Evolutionary conservation across 2,329 filamentous ascomycete species (phyloP), one percentile per base, ranked within the genome.

Genomic region (Ambrosiella xylebori): DNA sequence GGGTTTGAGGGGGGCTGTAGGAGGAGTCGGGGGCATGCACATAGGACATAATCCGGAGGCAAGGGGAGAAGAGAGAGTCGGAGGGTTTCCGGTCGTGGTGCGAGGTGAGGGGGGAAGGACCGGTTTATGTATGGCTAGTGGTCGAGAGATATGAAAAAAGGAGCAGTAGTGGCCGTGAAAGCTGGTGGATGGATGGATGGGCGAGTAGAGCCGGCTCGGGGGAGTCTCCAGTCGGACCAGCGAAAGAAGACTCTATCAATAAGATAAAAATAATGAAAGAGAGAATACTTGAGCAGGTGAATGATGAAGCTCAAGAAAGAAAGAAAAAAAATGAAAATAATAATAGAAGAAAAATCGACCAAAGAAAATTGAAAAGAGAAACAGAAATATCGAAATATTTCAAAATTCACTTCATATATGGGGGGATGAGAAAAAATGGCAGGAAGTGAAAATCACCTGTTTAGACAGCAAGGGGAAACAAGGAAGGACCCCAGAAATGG

Each of bases 1-100:
- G 57, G 4, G 59, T 54, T 12, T 53, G 47, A 1, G 57, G 59
- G 35, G 57, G 59, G 13, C 59, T 61, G 51, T 60, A 36, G 6
- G 59, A 60, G 11, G 51, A 60, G 1, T 57, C 44, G 27, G 59
- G 56, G 37, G 40, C 49, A 45, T 54, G 15, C n/a, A 27, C 38
- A 41, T 57, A 57, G 52, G 59, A 60, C 56, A 58, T 57, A 39
- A 39, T 55, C 52, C 19, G 12, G 50, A 41, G 39, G 51, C 19
- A 19, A 53, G 36, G 51, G 39, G 47, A 55, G 35, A 54, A 56
- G 11, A 47, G 44, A 47, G n/a, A 17, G 13, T 47, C 19, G 7
- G 44, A 17, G 44, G 5, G 11, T 11, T 8, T 15, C 44, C 11
- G 12, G 44, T 47, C 13, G 44, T 47, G 44, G 19, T 6, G 44